These are phyloP conservation scores for Ophiocytium majus DNA, from an alignment of 352 stramenopile species.

Conservation along the genomic window DNA sequence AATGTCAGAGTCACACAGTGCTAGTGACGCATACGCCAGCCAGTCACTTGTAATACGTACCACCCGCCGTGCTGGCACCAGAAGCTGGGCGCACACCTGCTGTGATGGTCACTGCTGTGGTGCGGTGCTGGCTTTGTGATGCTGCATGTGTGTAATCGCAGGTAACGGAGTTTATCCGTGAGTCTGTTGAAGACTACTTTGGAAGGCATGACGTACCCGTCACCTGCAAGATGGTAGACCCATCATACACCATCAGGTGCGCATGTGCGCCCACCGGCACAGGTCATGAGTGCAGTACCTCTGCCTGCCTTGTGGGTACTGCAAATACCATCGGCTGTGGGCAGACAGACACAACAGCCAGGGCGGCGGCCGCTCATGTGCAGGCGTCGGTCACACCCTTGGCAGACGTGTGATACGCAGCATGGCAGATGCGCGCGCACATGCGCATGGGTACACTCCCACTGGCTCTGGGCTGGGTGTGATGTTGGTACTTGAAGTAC, in stretches of 20 bases:
- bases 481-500: too few relatives aligned
- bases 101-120: background rate
- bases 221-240: constrained; percentile 95
- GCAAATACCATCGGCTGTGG: background rate
- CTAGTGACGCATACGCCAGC: background rate
- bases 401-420: background rate
- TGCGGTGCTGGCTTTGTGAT: background rate
- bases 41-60: too few relatives aligned
- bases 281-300: background rate
- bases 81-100: background rate
- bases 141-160: background rate
- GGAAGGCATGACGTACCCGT: constrained; percentile 73
- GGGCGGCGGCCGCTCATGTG: background rate
- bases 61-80: too few relatives aligned
- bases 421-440: background rate
- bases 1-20: background rate
- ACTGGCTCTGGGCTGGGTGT: too few relatives aligned
- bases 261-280: background rate
- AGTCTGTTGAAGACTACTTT: constrained; percentile 86
- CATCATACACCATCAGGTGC: constrained; percentile 91
- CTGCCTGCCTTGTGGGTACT: background rate
- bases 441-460: too few relatives aligned
- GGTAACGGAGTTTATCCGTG: constrained; percentile 79
- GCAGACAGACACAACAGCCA: background rate
- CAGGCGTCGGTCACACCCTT: background rate